Conservation (phyloP, 352 stramenopile species). For the Globisporangium acanthophoron region DNA sequence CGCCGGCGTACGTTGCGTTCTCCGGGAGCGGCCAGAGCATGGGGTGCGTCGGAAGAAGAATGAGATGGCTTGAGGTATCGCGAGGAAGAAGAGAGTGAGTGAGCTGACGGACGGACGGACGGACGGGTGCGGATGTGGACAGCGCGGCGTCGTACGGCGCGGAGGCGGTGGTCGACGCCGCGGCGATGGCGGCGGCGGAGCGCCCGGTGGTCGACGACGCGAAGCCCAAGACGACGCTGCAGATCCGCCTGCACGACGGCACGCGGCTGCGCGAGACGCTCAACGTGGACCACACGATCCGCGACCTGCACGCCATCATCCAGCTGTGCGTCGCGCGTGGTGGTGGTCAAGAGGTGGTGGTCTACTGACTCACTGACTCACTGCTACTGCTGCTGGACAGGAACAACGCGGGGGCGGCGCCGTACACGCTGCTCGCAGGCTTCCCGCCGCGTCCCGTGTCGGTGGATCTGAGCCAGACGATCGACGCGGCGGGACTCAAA, state of each 20-base stretch:
- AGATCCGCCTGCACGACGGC: constrained; percentile 86
- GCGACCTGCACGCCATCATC: constrained; percentile 85
- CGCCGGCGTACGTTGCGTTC: constrained; percentile 84
- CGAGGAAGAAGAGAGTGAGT: background rate
- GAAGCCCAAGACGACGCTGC: constrained; percentile 82
- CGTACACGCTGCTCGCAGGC: constrained; percentile 89
- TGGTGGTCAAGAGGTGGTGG: background rate
- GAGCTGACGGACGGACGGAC: background rate
- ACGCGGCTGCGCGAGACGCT: constrained; percentile 75
- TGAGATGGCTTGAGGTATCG: background rate
- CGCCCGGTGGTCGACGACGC: constrained; percentile 78
- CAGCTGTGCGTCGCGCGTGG: constrained; percentile 40
- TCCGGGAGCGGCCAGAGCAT: constrained; percentile 79
- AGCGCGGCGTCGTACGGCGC: constrained; percentile 35
- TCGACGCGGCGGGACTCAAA: constrained; percentile 90
- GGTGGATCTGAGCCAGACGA: constrained; percentile 74
- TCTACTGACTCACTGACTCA: background rate
- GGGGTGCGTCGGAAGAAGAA: constrained; percentile 22
- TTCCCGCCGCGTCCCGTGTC: constrained; percentile 90
- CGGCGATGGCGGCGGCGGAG: constrained; percentile 24
- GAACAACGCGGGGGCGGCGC: constrained; percentile 57
- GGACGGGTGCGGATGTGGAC: background rate
- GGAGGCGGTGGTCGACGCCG: constrained; percentile 43
- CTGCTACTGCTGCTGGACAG: constrained; percentile 17
- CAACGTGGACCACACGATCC: constrained; percentile 86